Conservation (phyloP, 164 flowering plant species). For the Tetrastigma voinierianum region DNA sequence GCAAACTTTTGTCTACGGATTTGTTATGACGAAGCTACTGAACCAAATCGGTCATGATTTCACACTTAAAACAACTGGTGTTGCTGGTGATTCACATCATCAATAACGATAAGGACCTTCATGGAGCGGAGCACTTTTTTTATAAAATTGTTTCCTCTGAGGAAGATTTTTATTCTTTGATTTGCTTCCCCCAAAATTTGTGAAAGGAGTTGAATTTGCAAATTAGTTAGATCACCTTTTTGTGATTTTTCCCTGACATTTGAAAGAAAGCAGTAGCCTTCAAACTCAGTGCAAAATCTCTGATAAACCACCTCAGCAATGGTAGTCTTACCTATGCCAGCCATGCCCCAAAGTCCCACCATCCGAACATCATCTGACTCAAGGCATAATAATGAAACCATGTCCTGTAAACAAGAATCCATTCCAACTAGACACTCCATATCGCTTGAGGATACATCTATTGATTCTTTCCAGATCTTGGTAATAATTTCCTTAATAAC, state of each 20-base stretch:
- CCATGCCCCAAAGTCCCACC: background rate
- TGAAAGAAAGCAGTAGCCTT: background rate
- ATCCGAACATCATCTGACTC: background rate
- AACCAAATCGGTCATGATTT: background rate
- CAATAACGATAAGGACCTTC: slow-evolving; percentile 7
- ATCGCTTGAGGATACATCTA: too few relatives aligned
- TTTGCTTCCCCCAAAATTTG: background rate
- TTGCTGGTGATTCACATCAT: slow-evolving; percentile 11
- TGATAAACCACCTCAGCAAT: background rate
- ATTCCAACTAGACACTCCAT: too few relatives aligned
- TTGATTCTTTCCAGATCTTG: too few relatives aligned
- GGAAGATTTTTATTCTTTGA: background rate
- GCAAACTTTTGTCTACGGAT: background rate
- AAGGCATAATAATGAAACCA: too few relatives aligned
- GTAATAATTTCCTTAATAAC: too few relatives aligned
- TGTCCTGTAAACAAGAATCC: too few relatives aligned
- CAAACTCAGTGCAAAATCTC: background rate
- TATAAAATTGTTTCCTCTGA: slow-evolving; percentile 3
- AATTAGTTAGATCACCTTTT: background rate
- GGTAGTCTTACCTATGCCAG: background rate
- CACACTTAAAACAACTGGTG: background rate
- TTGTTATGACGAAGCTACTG: background rate
- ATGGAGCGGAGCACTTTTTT: background rate
- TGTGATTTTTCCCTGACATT: background rate
- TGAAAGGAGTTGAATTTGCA: slow-evolving; percentile 5